Evolutionary conservation across 169 alveolate genomes (phyloP).

Genomic region (Babesia bigemina): DNA sequence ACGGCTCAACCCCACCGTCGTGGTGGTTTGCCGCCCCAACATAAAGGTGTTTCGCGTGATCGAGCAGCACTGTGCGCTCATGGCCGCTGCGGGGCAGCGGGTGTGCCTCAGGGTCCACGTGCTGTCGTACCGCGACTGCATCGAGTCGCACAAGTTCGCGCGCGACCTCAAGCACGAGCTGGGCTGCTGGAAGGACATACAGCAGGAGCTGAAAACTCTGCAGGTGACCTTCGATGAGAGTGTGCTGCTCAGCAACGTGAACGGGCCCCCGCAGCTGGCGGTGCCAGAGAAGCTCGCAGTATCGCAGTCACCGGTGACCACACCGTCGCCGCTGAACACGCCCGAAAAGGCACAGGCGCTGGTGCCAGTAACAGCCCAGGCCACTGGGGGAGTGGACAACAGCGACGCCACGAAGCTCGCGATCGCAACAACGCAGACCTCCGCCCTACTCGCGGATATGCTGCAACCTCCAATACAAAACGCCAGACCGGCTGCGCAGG

Average conservation of each 20-base stretch:
- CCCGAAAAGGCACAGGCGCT: neutral
- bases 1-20: conserved; percentile 44
- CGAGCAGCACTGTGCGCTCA: conserved; percentile 67
- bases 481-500: conserved; percentile 65
- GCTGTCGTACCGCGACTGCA: conserved; percentile 55
- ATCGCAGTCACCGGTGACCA: neutral
- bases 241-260: conserved; percentile 16
- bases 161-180: conserved; percentile 47
- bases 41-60: conserved; percentile 58
- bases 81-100: conserved; percentile 2
- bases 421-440: neutral
- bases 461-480: conserved; percentile 39
- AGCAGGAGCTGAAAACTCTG: conserved; percentile 40
- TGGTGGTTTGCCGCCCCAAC: conserved; percentile 52
- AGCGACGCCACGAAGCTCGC: neutral
- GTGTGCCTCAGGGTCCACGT: conserved; percentile 45
- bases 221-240: conserved; percentile 51
- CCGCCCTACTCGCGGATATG: conserved; percentile 25
- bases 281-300: neutral
- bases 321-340: neutral
- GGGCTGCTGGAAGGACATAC: conserved; percentile 56
- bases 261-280: neutral
- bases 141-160: conserved; percentile 61
- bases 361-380: neutral
- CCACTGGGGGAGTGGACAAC: neutral